Evolutionary conservation across 2,329 filamentous ascomycete genomes (phyloP).

Genomic region (Colletotrichum lindemuthianum): DNA sequence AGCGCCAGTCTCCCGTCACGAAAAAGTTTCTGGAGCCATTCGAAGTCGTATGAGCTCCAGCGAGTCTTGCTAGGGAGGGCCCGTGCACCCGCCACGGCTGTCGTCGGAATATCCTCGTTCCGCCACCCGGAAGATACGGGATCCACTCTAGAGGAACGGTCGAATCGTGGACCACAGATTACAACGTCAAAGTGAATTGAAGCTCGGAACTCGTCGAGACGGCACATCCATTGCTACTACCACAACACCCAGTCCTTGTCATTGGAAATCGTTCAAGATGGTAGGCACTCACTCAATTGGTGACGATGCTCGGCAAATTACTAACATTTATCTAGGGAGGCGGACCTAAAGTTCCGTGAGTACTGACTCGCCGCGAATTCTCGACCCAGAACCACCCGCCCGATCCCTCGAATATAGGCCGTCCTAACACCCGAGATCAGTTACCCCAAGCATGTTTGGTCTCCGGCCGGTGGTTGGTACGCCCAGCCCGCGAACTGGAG

Average conservation of each 20-base stretch:
- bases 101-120: constrained; percentile 27
- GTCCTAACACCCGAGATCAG: constrained; percentile 55
- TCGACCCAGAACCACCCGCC: constrained; percentile 5
- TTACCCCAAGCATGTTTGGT: constrained; percentile 99
- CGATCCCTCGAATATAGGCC: constrained; percentile 37
- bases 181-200: constrained; percentile 27
- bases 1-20: constrained; percentile 36
- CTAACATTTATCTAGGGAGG: constrained; percentile 71
- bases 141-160: constrained; percentile 22
- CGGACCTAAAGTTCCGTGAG: constrained; percentile 74
- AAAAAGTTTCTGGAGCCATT: constrained; percentile 49
- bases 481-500: constrained; percentile 95
- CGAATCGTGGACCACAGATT: constrained; percentile 25
- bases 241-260: constrained; percentile 40
- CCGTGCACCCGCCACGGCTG: constrained; percentile 26
- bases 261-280: constrained; percentile 62
- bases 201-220: constrained; percentile 32
- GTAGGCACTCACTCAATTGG: constrained; percentile 49
- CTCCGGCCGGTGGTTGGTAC: constrained; percentile 98
- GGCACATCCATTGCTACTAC: constrained; percentile 38
- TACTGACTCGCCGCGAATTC: constrained; percentile 39
- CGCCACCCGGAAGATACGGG: constrained; percentile 23
- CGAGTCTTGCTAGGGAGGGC: constrained; percentile 15
- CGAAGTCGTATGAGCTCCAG: constrained; percentile 48
- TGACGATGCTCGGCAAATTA: constrained; percentile 6